Base-by-base conservation (phyloP, 2,329 filamentous ascomycete genomes). In the Trichophyton mentagrophytes region DNA sequence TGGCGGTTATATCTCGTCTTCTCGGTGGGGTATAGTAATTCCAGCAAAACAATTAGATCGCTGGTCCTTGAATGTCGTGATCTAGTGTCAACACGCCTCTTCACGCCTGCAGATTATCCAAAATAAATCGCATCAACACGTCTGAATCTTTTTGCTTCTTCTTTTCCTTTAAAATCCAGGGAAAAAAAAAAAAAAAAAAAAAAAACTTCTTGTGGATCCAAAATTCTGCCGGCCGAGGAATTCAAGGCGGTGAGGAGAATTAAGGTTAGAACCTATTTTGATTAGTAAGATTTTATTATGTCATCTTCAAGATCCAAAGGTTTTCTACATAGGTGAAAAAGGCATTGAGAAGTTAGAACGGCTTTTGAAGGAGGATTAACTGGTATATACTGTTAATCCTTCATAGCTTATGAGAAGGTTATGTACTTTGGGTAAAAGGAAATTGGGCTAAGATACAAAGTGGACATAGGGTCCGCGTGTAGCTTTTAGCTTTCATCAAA, bases 191-290 rank as follows among this genome's bases (percentile, higher is more conserved):
- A 55, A 55, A 33, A 7, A 33, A 15, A 5, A 17, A 36, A 36
- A 55, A 55, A 55, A 55, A 33, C 4, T 38, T 36, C 27, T n/a
- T 33, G 51, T 55, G 51, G 51, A 27, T 55, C 51, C 51, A 36
- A 36, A 36, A 36, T 55, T 55, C 51, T 55, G 51, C 51, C 51
- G 51, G 27, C 51, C 46, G 46, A 55, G 30, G 51, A 51, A n/a
- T 11, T 8, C 8, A 55, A 55, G 51, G 51, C 51, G 51, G 51
- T 36, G 51, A 55, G 20, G 9, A n/a, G 11, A 13, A 27, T 33
- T 55, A 55, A 55, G 51, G 51, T 55, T 55, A 20, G 6, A 55
- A 55, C 51, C 51, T 55, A 36, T 1, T 17, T n/a, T 17, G 27
- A 27, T 55, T 33, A 55, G 25, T 55, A 33, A 55, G 15, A 27